Evolutionary conservation across 1,139 yeast genomes (phyloP).

Genomic region (Keqinozyma sinolaborantium): DNA sequence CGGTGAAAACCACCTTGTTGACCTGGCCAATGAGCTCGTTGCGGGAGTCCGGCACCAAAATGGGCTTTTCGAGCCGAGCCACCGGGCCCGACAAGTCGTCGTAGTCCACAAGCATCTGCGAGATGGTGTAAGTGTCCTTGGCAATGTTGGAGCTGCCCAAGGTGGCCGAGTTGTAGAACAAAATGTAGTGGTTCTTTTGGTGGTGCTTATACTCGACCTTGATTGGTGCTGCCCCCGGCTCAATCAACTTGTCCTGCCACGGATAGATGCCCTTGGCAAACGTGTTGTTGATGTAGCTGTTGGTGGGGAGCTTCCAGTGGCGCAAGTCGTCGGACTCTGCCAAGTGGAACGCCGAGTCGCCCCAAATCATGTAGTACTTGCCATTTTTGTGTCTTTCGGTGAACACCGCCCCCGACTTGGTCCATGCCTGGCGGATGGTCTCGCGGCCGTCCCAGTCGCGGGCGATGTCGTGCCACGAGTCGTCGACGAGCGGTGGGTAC

Average conservation of each 20-base stretch:
- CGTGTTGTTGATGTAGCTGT: constrained; percentile 16
- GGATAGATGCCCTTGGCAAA: constrained; percentile 28
- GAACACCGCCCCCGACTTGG: constrained; percentile 44
- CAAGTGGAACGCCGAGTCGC: constrained; percentile 38
- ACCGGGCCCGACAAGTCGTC: constrained; percentile 37
- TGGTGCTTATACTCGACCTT: constrained; percentile 27
- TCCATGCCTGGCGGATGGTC: constrained; percentile 33
- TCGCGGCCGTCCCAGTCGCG: constrained; percentile 18
- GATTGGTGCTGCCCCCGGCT: constrained; percentile 44
- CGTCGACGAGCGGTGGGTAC: constrained; percentile 32
- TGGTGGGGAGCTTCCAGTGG: constrained; percentile 28
- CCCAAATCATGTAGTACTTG: constrained; percentile 44
- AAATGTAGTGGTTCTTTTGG: constrained; percentile 32
- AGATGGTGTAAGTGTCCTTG: constrained; percentile 31
- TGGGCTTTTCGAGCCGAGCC: constrained; percentile 36
- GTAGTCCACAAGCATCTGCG: constrained; percentile 43
- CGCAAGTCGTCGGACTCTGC: constrained; percentile 34
- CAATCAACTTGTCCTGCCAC: constrained; percentile 38
- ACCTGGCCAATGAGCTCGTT: constrained; percentile 43
- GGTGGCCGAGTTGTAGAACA: constrained; percentile 41
- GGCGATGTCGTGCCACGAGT: constrained; percentile 34
- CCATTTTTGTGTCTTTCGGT: constrained; percentile 32
- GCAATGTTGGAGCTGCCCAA: constrained; percentile 30
- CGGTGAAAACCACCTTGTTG: constrained; percentile 42
- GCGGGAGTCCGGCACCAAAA: constrained; percentile 31